Percentiles rank a stretch among this genome's conserved stretches.
Conservation (phyloP, 1,284 basidiomycete species). For the Psilocybe mexicana region DNA sequence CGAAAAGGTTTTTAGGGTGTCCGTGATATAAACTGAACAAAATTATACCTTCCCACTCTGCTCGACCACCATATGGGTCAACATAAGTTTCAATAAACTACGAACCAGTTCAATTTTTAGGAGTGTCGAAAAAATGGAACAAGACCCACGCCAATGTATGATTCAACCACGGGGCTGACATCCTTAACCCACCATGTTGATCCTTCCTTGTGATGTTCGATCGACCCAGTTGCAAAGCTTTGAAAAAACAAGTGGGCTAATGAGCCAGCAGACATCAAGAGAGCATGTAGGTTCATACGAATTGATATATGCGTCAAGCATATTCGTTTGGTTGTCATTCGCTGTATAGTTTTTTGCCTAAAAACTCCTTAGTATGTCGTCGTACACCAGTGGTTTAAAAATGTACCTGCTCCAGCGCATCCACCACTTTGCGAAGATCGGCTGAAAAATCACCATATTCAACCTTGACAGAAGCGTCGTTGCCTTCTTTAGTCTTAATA, state of each 20-base stretch:
- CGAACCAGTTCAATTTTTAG: slow-evolving; percentile 8
- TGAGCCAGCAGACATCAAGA: neutral
- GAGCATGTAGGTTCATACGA: slow-evolving; percentile 51
- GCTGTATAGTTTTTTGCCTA: slow-evolving; percentile 73
- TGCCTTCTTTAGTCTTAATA: slow-evolving; percentile 39
- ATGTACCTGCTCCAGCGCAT: slow-evolving; percentile 60
- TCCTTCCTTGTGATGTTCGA: slow-evolving; percentile 75
- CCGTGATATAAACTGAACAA: slow-evolving; percentile 1
- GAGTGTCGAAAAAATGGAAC: slow-evolving; percentile 23
- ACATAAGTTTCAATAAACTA: slow-evolving; percentile 78
- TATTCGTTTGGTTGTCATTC: slow-evolving; percentile 69
- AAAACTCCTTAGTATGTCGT: neutral
- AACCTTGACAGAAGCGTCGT: slow-evolving; percentile 55
- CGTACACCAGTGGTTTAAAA: neutral
- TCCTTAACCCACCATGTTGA: slow-evolving; percentile 85
- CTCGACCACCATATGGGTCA: slow-evolving; percentile 80
- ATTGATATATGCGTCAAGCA: slow-evolving; percentile 78
- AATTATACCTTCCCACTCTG: slow-evolving; percentile 77
- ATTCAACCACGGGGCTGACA: slow-evolving; percentile 84
- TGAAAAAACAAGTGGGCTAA: neutral
- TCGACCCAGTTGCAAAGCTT: slow-evolving; percentile 77
- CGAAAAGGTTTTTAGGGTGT: neutral
- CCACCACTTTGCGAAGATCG: slow-evolving; percentile 53
- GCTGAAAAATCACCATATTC: slow-evolving; percentile 72
- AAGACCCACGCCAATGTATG: slow-evolving; percentile 66